phyloP scores from a whole-genome alignment of 1,139 yeast species.

The Blastobotrys ciferrii region DNA sequence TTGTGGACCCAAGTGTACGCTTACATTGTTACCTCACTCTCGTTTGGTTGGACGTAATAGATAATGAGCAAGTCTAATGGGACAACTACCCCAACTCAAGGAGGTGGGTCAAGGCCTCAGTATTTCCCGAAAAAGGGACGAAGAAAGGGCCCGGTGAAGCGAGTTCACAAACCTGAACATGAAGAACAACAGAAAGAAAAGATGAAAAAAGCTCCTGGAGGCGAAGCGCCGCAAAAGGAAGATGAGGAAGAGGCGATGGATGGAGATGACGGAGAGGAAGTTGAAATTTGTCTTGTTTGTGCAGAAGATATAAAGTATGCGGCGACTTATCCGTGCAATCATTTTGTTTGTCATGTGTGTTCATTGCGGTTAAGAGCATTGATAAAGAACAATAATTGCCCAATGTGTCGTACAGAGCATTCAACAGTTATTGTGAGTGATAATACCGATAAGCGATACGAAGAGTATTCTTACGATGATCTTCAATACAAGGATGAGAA shows the following conservation, averaged over 20 bases:
- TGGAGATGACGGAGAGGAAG: constrained; percentile 13
- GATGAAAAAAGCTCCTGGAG: background rate
- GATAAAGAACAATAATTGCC: constrained; percentile 69
- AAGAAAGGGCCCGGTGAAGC: constrained; percentile 9
- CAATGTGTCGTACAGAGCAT: constrained; percentile 72
- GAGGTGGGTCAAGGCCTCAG: background rate
- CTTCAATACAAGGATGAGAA: constrained; percentile 35
- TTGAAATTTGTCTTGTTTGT: constrained; percentile 72
- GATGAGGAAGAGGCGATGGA: constrained; percentile 15
- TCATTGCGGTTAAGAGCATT: constrained; percentile 79
- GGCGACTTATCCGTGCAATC: constrained; percentile 81
- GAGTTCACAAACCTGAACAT: constrained; percentile 11
- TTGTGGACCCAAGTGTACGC: no score
- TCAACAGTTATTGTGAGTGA: constrained; percentile 58
- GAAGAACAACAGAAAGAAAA: constrained; percentile 6
- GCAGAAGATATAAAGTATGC: constrained; percentile 64
- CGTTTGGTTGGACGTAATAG: no score
- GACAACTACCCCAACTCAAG: background rate
- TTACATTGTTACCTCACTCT: no score
- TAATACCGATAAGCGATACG: constrained; percentile 44
- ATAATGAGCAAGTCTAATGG: background rate
- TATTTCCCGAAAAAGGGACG: constrained; percentile 1
- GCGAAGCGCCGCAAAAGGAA: background rate
- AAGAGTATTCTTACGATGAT: constrained; percentile 39
- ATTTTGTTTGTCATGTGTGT: constrained; percentile 79